Evolutionary conservation across 2,329 filamentous ascomycete genomes (phyloP), one percentile per base, ranked within the genome.

Genomic region (Chaetomium globosum): DNA sequence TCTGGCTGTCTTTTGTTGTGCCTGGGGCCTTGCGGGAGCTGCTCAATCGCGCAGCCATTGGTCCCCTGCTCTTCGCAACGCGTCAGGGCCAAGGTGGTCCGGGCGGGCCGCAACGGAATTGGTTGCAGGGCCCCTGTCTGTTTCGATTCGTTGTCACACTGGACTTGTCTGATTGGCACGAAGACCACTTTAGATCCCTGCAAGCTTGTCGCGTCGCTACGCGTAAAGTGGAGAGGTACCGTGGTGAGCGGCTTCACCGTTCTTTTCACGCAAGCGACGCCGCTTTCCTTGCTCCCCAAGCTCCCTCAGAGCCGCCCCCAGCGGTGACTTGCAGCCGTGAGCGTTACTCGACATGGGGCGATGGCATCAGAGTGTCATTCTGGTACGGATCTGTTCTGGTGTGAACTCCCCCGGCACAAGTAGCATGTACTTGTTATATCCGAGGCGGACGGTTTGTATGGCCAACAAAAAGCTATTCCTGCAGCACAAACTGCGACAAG

Each of bases 141-240:
- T 68, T 67, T 66, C 58, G 36, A 43, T 59, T 60, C 61, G 63
- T 63, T 65, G 67, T 43, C 54, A 52, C 30, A 56, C 33, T 58
- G 63, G 51, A 65, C 48, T 10, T 23, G 2, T 60, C 65, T 64
- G 53, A 74, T 74, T 74, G 72, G 73, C 10, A 5, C 21, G 31
- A 23, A 57, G 67, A 31, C 43, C 71, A 73, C 71, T 74, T 72
- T 65, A 71, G 26, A 65, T 67, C 71, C 71, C 71, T 73, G 71
- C 59, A 46, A 1, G 2, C 13, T 9, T 28, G 52, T 59, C 72
- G 70, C 70, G 71, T 71, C 69, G 67, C 65, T 36, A n/a, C 56
- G 28, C 43, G 46, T 63, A 49, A 62, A 39, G 70, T 30, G 30
- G 56, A n/a, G 9, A 31, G n/a, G 57, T 68, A 65, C 57, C 65